Base-by-base conservation (phyloP, 169 alveolate species). In the Plasmodium berghei region DNA sequence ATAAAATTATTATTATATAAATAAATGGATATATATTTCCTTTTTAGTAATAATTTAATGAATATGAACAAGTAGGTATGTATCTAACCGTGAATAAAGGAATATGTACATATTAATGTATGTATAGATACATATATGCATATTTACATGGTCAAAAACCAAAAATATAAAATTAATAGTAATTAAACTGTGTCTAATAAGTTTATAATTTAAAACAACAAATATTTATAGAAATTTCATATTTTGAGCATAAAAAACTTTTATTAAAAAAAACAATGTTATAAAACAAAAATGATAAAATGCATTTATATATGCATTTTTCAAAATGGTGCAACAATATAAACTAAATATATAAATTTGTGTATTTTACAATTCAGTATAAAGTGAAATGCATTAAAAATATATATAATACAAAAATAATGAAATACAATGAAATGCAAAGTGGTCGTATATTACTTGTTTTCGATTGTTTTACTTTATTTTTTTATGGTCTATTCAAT, bases 161-260 rank as follows among this genome's bases (percentile, higher is more conserved):
- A 63, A 63, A 63, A 34, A 5, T 0, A 34, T 34, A 34, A 34
- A 34, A 34, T 34, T 4, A 34, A 34, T 34, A 34, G 8, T 34
- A 34, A 0, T 45, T 63, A 24, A 75, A 54, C 89, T 63, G 46
- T 77, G 64, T 75, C 89, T 63, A 75, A 69, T 67, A 18, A 22
- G 52, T 45, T 63, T 52, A 75, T 75, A 64, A 63, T 62, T 63
- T 75, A 75, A 75, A 75, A 75, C 87, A 73, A 73, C 74, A 75
- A 75, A 75, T 62, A 63, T 46, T 16, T n/a, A 70, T 75, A 62
- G 14, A 28, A 26, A 24, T 63, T 52, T 63, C 74, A 75, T 62
- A 18, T 75, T 42, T 42, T 75, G 42, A 28, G 45, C 20, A 59
- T 75, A 75, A 67, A 63, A 64, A 75, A 63, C 49, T 75, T 75